phyloP scores from a whole-genome alignment of 225 moss, liverwort and hornwort species.

The Sphagnum contortum region DNA sequence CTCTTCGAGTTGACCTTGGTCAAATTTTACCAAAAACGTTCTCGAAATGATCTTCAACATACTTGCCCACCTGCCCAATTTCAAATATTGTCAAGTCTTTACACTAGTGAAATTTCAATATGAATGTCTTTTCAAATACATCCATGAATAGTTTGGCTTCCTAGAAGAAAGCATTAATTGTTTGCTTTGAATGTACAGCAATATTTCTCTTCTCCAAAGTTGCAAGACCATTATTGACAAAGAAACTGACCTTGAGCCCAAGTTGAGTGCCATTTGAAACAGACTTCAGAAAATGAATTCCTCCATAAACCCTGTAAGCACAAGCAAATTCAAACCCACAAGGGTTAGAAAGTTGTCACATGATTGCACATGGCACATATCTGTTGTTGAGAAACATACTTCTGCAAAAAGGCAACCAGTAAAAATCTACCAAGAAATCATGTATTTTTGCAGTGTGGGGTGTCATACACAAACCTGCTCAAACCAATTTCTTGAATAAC shows the following conservation, averaged over 20 bases:
- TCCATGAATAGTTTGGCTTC: no score
- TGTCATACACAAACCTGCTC: conserved; percentile 43
- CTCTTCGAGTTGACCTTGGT: background rate
- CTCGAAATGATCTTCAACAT: conserved; percentile 41
- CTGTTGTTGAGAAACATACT: background rate
- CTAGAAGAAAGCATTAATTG: no score
- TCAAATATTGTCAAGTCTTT: no score
- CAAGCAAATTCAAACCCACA: background rate
- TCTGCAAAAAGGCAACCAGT: background rate
- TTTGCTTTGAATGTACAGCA: background rate
- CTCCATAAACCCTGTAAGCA: conserved; percentile 57
- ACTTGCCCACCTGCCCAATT: conserved; percentile 23
- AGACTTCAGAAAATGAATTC: conserved; percentile 56
- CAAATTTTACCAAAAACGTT: conserved; percentile 18
- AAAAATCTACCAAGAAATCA: background rate
- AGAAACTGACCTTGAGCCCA: conserved; percentile 24
- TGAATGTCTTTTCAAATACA: background rate
- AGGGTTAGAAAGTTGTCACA: background rate
- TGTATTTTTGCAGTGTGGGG: background rate
- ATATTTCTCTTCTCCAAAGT: no score
- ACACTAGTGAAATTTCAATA: background rate
- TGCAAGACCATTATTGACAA: no score
- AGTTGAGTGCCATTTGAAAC: conserved; percentile 19
- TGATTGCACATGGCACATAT: background rate
- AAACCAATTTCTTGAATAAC: conserved; percentile 25